These are phyloP conservation scores for Meyerozyma elateridarum DNA, from an alignment of 1,139 yeast genomes.

Conservation along the genomic window DNA sequence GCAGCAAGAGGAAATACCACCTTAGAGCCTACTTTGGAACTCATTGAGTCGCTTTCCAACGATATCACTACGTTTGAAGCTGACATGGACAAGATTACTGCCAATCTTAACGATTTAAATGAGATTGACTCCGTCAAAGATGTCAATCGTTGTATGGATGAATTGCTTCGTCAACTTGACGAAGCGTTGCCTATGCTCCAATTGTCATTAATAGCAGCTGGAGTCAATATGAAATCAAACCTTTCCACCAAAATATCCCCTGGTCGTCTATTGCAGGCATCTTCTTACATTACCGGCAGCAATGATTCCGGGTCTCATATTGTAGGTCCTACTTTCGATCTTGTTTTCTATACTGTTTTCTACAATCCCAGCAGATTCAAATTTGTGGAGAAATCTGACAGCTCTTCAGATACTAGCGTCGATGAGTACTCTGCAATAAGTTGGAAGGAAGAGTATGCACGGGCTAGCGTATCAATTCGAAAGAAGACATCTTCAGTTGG, in stretches of 20 bases:
- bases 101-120: conserved; percentile 21
- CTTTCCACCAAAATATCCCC: conserved; percentile 55
- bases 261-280: conserved; percentile 62
- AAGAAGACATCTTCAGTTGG: conserved; percentile 18
- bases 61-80: conserved; percentile 61
- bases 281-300: conserved; percentile 42
- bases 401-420: conserved; percentile 8
- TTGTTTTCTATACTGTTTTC: conserved; percentile 61
- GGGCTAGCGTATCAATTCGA: conserved; percentile 43
- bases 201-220: conserved; percentile 65
- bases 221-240: conserved; percentile 54
- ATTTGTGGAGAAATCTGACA: conserved; percentile 26
- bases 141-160: conserved; percentile 48
- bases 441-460: conserved; percentile 75
- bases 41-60: conserved; percentile 52
- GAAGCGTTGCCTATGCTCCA: conserved; percentile 69
- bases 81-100: conserved; percentile 32
- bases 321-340: conserved; percentile 60
- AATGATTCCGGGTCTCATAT: conserved; percentile 3
- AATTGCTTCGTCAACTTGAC: conserved; percentile 51
- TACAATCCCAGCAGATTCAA: conserved; percentile 51
- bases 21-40: conserved; percentile 50
- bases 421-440: conserved; percentile 39
- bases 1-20: conserved; percentile 72
- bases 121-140: conserved; percentile 40